A percentile compares a stretch with the other conserved stretches of the same genome.
Evolutionary conservation across 1,139 yeast genomes (phyloP).

Genomic region (Ogataea hybrid): DNA sequence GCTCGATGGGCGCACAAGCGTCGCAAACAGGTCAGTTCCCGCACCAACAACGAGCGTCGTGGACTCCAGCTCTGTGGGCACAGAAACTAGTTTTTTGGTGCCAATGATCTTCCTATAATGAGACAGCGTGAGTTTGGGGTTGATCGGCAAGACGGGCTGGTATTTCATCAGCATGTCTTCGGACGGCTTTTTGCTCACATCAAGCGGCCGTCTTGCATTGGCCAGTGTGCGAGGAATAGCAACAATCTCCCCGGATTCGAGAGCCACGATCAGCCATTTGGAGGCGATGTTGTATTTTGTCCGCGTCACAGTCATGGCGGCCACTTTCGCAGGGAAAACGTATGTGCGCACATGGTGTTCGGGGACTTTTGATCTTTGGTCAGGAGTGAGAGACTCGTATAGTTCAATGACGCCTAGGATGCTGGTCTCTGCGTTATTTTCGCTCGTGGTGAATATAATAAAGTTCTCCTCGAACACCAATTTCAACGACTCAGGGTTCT

Average conservation of each 20-base stretch:
- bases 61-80: constrained; percentile 76
- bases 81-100: constrained; percentile 40
- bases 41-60: constrained; percentile 69
- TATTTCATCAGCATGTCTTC: constrained; percentile 67
- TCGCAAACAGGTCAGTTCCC: constrained; percentile 66
- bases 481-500: constrained; percentile 44
- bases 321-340: constrained; percentile 53
- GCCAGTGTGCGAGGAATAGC: constrained; percentile 66
- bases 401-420: constrained; percentile 73
- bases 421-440: constrained; percentile 44
- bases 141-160: constrained; percentile 55
- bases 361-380: constrained; percentile 42
- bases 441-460: constrained; percentile 67
- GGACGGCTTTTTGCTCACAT: constrained; percentile 53
- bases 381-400: constrained; percentile 60
- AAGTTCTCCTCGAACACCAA: constrained; percentile 80
- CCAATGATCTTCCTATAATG: constrained; percentile 33
- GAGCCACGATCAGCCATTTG: constrained; percentile 60
- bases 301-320: constrained; percentile 52
- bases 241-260: constrained; percentile 62
- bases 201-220: constrained; percentile 57
- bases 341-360: constrained; percentile 53
- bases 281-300: constrained; percentile 76
- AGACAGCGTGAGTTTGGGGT: constrained; percentile 24
- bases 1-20: constrained; percentile 74